phyloP scores from a whole-genome alignment of 176 grass and related monocot species.

The Lolium perenne region DNA sequence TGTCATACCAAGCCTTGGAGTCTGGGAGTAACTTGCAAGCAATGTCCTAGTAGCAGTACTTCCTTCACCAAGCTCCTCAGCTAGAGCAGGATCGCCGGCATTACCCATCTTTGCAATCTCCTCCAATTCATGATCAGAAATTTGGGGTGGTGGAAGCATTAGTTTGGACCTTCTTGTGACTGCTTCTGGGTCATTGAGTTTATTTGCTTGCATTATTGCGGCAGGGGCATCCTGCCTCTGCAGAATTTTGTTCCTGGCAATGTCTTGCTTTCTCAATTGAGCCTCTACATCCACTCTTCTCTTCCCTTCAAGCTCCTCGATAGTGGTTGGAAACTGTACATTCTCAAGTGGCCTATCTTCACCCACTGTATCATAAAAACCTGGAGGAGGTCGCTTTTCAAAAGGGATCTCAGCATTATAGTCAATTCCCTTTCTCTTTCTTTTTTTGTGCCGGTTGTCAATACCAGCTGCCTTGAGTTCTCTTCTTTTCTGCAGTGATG shows the following conservation, averaged over 20 bases:
- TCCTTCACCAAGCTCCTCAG: slow-evolving; percentile 80
- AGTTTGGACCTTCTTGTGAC: slow-evolving; percentile 90
- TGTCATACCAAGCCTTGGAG: slow-evolving; percentile 77
- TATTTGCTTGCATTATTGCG: slow-evolving; percentile 92
- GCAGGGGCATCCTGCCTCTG: slow-evolving; percentile 92
- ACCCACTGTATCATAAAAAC: slow-evolving; percentile 81
- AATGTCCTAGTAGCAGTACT: slow-evolving; percentile 80
- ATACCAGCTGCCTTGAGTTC: slow-evolving; percentile 94
- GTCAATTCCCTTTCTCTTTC: slow-evolving; percentile 91
- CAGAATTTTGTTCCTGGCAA: slow-evolving; percentile 88
- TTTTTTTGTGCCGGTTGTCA: slow-evolving; percentile 68
- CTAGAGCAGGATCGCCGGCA: slow-evolving; percentile 63
- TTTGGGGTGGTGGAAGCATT: slow-evolving; percentile 94
- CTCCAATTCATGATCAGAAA: slow-evolving; percentile 94
- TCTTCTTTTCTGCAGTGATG: slow-evolving; percentile 89
- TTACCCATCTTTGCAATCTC: slow-evolving; percentile 95
- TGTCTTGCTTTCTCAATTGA: slow-evolving; percentile 88
- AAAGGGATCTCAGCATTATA: slow-evolving; percentile 94
- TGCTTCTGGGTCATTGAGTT: slow-evolving; percentile 94
- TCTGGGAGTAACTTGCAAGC: slow-evolving; percentile 85
- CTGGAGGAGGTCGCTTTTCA: slow-evolving; percentile 86
- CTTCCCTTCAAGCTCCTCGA: slow-evolving; percentile 91
- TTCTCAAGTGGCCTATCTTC: slow-evolving; percentile 70
- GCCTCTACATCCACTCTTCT: slow-evolving; percentile 85
- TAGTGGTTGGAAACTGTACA: slow-evolving; percentile 86